Evolutionary conservation across 2,329 filamentous ascomycete genomes (phyloP).

Genomic region (Phyllosticta citribraziliensis): DNA sequence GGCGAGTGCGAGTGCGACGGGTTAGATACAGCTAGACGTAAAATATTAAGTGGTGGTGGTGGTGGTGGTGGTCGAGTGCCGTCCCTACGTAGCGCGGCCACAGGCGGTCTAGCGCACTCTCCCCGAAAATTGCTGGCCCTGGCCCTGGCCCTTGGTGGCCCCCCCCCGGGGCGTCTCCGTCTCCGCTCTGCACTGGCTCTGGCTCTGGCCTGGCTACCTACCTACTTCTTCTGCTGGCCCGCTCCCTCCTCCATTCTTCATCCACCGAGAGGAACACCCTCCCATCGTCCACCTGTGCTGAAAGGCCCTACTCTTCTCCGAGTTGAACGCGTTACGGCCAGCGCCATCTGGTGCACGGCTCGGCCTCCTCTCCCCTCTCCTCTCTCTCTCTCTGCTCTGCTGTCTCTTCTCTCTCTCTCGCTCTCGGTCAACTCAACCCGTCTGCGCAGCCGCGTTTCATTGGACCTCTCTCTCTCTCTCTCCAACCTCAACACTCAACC

Average conservation of each 20-base stretch:
- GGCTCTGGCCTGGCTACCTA: not conserved
- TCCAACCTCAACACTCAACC: not conserved
- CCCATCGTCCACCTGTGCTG: slow-evolving; percentile 25
- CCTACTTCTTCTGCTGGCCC: not conserved
- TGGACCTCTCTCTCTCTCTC: not conserved
- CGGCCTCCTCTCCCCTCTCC: slow-evolving; percentile 20
- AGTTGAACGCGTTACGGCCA: slow-evolving; percentile 31
- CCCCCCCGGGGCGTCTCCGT: not conserved
- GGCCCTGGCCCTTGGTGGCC: not conserved
- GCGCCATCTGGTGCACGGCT: slow-evolving; percentile 30
- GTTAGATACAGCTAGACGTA: not conserved
- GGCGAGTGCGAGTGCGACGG: too few relatives aligned
- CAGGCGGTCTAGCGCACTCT: not conserved
- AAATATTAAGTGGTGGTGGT: not conserved
- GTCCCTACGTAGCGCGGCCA: not conserved
- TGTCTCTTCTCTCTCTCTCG: slow-evolving; percentile 13
- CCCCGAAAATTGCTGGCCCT: not conserved
- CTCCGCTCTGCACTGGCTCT: not conserved
- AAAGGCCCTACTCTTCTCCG: slow-evolving; percentile 21
- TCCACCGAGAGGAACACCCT: slow-evolving; percentile 13
- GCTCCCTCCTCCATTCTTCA: not conserved
- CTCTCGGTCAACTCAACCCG: not conserved
- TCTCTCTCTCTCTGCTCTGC: slow-evolving; percentile 4
- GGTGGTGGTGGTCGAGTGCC: not conserved
- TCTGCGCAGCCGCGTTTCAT: slow-evolving; percentile 1